These are phyloP conservation scores for Carallia brachiata DNA, from an alignment of 345 rosid genomes.

Conservation along the genomic window DNA sequence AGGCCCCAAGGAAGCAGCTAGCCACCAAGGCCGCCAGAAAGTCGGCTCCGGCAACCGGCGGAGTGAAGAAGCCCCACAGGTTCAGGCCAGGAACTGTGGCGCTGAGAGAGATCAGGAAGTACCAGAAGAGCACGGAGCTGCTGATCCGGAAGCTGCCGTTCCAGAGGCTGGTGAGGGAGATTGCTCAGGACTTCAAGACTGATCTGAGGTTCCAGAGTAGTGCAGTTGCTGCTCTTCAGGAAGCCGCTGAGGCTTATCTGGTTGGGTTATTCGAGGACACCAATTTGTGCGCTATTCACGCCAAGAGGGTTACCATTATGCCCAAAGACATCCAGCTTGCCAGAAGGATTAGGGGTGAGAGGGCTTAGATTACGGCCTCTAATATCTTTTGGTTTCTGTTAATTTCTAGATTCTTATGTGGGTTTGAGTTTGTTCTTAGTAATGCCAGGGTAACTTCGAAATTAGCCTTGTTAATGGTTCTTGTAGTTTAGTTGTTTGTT, in stretches of 20 bases:
- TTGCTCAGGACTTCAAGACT: constrained; percentile 27
- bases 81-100: background rate
- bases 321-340: background rate
- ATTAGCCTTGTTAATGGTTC: background rate
- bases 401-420: background rate
- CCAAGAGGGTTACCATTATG: background rate
- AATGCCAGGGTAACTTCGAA: background rate
- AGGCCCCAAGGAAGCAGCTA: constrained; percentile 5
- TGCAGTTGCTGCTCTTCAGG: background rate
- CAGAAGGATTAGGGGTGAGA: background rate
- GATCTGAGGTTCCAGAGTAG: constrained; percentile 29
- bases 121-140: background rate
- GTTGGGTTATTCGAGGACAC: background rate
- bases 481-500: constrained; percentile 9
- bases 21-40: constrained; percentile 1
- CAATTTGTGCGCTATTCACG: background rate
- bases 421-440: background rate
- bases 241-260: background rate
- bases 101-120: background rate
- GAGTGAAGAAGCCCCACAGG: constrained; percentile 2
- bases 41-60: background rate
- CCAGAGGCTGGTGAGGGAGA: constrained; percentile 28
- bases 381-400: background rate
- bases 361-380: background rate
- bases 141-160: constrained; percentile 24